Percentiles rank a stretch among this genome's conserved stretches.
phyloP scores from a whole-genome alignment of 495 filamentous ascomycete genomes.

The Aspergillus hancockii region DNA sequence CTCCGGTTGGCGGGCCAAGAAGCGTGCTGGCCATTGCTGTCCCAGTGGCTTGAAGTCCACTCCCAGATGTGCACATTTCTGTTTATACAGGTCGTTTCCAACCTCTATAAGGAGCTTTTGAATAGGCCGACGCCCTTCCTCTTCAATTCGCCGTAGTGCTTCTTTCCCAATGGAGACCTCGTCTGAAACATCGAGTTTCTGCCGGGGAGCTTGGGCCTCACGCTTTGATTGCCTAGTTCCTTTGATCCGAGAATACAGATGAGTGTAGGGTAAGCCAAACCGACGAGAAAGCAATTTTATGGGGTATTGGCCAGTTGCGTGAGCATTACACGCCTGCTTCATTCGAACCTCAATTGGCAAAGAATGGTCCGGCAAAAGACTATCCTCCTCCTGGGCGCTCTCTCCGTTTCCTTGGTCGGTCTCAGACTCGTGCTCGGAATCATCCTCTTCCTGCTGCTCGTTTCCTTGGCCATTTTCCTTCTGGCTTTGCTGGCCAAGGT shows the following conservation, averaged over 20 bases:
- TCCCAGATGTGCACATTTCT: background rate
- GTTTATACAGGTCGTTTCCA: background rate
- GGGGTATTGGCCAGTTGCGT: background rate
- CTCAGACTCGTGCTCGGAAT: background rate
- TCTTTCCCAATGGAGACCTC: background rate
- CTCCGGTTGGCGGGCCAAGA: background rate
- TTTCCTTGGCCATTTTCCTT: too few species aligned
- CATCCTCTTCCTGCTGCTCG: background rate
- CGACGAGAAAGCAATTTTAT: background rate
- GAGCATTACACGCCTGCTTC: background rate
- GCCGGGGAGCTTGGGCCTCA: background rate
- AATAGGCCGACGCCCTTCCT: background rate
- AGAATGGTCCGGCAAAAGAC: background rate
- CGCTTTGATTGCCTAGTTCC: background rate
- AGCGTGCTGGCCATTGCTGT: background rate
- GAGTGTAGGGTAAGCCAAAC: background rate
- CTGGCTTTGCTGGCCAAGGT: too few species aligned
- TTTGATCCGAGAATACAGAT: background rate
- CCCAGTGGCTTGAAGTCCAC: background rate
- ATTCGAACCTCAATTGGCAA: background rate
- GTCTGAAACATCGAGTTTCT: background rate
- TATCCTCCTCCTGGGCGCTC: background rate
- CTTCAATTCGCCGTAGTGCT: background rate
- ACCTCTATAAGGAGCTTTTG: background rate
- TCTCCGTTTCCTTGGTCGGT: too few species aligned